A percentile compares a stretch with the other conserved stretches of the same genome.
phyloP scores from a whole-genome alignment of 2,329 filamentous ascomycete genomes.

The Aspergillus chevalieri region DNA sequence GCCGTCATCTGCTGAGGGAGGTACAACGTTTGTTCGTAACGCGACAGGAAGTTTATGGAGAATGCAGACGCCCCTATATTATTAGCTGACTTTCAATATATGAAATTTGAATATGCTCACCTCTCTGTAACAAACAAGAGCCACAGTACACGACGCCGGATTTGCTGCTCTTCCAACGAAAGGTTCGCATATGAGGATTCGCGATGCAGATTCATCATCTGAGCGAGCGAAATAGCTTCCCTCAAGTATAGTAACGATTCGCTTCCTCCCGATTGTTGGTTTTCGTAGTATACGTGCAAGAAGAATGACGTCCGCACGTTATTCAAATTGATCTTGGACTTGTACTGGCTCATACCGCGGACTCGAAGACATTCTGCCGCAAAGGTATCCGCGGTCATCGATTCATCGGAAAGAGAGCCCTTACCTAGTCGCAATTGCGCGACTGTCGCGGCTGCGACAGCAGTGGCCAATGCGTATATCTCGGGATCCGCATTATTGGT shows the following conservation, averaged over 20 bases:
- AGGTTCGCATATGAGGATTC: constrained; percentile 37
- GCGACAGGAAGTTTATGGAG: constrained; percentile 47
- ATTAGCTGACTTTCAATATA: neutral
- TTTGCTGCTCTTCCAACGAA: constrained; percentile 36
- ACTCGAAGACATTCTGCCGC: constrained; percentile 32
- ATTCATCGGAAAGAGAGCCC: constrained; percentile 15
- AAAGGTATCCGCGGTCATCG: constrained; percentile 27
- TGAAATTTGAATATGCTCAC: constrained; percentile 5
- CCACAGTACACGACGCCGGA: constrained; percentile 44
- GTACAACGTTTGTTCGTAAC: constrained; percentile 36
- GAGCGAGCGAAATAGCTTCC: constrained; percentile 48
- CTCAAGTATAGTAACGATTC: constrained; percentile 46
- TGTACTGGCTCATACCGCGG: constrained; percentile 23
- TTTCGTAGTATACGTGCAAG: constrained; percentile 49
- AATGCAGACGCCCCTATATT: constrained; percentile 42
- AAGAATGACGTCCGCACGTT: constrained; percentile 46
- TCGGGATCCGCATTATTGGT: constrained; percentile 23
- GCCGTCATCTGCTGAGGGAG: constrained; percentile 32
- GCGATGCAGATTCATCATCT: constrained; percentile 45
- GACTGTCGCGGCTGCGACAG: constrained; percentile 45
- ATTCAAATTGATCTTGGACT: constrained; percentile 32
- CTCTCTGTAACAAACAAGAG: constrained; percentile 45
- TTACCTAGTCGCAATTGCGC: constrained; percentile 44
- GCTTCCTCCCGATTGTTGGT: constrained; percentile 41
- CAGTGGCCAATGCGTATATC: constrained; percentile 39